Evolutionary conservation across 768 basidiomycete genomes (phyloP), one percentile per base, ranked within the genome.

Genomic region (Naganishia vaughanmartiniae): DNA sequence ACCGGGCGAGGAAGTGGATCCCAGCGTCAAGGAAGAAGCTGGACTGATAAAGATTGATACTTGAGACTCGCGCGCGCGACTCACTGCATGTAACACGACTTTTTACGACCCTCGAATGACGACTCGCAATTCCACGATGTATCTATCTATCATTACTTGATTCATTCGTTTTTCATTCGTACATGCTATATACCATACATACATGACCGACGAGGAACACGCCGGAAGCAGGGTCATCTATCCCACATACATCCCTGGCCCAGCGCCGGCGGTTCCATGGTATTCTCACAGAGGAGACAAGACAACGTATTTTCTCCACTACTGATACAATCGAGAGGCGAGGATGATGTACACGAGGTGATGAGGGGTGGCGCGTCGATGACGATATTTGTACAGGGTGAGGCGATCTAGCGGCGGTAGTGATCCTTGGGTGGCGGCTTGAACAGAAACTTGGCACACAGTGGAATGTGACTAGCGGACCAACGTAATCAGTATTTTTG

Each of bases 371-470:
- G 48, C 48, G 48, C 48, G n/a, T 21, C 48, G n/a, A 51, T 24
- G n/a, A 24, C n/a, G 48, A n/a, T 3, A 51, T 51, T n/a, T n/a
- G 24, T 51, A 51, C 48, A 51, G 12, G 24, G 17, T 3, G 24
- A 51, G 48, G 14, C n/a, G 21, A n/a, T 7, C 21, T 66, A 53
- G 9, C 48, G 65, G 21, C 33, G 51, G 12, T 66, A 66, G 54
- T 67, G 48, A 17, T 63, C 60, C 60, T 63, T 63, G 36, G 53
- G 65, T 48, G 70, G 70, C 45, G 89, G 9, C 76, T 89, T 90
- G 71, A 92, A 86, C 70, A 90, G 87, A 84, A 92, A 90, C 80
- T 91, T 88, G 77, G 85, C 83, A 72, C 86, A 83, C 71, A 92
- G 84, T 72, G 86, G 87, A 69, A 92, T 82, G 77, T 92, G 90